Evolutionary conservation across 495 filamentous ascomycete species (phyloP).

Genomic region (Lasiosphaeria miniovina): DNA sequence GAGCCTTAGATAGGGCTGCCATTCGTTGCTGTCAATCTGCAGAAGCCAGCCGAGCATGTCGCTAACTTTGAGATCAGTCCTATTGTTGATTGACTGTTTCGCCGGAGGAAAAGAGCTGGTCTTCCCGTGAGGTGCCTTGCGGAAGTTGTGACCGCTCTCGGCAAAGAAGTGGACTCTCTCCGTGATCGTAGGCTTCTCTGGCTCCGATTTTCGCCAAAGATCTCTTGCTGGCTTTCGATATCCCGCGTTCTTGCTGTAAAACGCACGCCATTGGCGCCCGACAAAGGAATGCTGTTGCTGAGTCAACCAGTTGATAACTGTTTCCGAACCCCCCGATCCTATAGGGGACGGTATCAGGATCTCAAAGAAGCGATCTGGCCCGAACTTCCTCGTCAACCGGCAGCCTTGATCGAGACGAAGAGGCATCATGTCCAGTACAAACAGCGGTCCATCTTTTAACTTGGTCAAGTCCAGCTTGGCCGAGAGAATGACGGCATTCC

Average conservation of each 20-base stretch:
- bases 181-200: conserved; percentile 31
- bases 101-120: background rate
- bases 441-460: conserved; percentile 32
- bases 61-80: conserved; percentile 27
- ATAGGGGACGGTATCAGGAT: conserved; percentile 37
- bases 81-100: conserved; percentile 21
- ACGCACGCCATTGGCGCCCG: conserved; percentile 45
- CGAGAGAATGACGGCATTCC: conserved; percentile 36
- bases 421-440: conserved; percentile 37
- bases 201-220: conserved; percentile 31
- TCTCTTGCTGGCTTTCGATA: conserved; percentile 37
- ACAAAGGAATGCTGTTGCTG: conserved; percentile 35
- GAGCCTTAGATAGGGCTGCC: conserved; percentile 35
- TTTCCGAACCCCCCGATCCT: conserved; percentile 25
- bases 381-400: conserved; percentile 45
- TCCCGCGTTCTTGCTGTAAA: conserved; percentile 39
- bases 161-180: conserved; percentile 47
- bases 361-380: conserved; percentile 46
- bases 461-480: conserved; percentile 33
- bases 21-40: conserved; percentile 34
- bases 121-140: background rate
- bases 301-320: conserved; percentile 42
- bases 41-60: conserved; percentile 45
- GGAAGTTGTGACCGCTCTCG: conserved; percentile 38
- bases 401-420: conserved; percentile 40